A percentile compares a stretch with the other conserved stretches of the same genome.
Conservation (phyloP, 768 basidiomycete genomes). For the Rubroboletus satanas region DNA sequence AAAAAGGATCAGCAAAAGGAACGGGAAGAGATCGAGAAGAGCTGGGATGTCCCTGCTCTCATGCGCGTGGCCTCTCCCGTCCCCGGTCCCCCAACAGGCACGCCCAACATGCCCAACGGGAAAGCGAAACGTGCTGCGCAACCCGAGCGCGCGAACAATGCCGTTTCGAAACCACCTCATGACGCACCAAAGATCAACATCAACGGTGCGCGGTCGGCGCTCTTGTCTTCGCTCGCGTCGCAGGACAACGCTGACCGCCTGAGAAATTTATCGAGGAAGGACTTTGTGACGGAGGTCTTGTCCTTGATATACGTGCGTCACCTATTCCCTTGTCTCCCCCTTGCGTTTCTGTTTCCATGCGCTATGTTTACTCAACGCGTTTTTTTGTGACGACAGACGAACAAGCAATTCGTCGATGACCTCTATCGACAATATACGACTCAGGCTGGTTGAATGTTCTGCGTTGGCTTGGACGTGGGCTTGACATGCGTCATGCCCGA, state of each 20-base stretch:
- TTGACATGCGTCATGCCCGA: neutral
- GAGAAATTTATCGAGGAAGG: slow-evolving; percentile 43
- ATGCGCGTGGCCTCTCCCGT: slow-evolving; percentile 17
- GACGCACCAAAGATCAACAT: slow-evolving; percentile 16
- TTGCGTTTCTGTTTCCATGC: neutral
- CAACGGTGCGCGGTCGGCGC: slow-evolving; percentile 20
- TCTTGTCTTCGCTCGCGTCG: slow-evolving; percentile 23
- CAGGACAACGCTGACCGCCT: slow-evolving; percentile 18
- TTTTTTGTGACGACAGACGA: slow-evolving; percentile 41
- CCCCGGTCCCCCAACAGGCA: neutral
- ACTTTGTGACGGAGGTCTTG: slow-evolving; percentile 57
- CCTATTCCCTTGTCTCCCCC: neutral
- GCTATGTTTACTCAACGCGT: neutral
- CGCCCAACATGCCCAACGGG: slow-evolving; percentile 28
- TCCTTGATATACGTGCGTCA: slow-evolving; percentile 56
- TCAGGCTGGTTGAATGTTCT: slow-evolving; percentile 5
- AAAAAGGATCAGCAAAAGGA: slow-evolving; percentile 38
- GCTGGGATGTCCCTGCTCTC: slow-evolving; percentile 53
- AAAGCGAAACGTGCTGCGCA: slow-evolving; percentile 17
- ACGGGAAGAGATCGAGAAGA: slow-evolving; percentile 52
- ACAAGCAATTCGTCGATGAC: slow-evolving; percentile 61
- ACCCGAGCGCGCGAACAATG: slow-evolving; percentile 1
- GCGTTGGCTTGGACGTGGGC: neutral
- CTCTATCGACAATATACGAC: slow-evolving; percentile 52
- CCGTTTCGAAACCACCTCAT: slow-evolving; percentile 2